These are phyloP conservation scores for Vaccinium darrowii DNA, from an alignment of 148 eudicot species.

Conservation along the genomic window DNA sequence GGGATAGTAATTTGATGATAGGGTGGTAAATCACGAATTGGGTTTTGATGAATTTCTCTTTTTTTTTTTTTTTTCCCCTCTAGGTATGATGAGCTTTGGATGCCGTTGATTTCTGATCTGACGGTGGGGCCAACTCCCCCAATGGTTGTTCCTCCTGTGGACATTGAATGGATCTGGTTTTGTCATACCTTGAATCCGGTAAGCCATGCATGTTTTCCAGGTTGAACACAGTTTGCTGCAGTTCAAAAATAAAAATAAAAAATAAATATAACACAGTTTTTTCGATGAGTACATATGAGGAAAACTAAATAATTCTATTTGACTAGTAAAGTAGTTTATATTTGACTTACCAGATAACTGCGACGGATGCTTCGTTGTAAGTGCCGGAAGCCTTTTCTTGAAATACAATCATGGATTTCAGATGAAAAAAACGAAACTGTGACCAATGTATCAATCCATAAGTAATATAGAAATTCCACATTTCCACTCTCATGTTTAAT, in stretches of 20 bases:
- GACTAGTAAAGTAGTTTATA: background rate
- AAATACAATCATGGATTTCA: too few species aligned
- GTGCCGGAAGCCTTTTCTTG: too few species aligned
- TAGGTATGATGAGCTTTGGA: conserved; percentile 92
- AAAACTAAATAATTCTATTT: background rate
- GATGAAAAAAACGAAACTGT: too few species aligned
- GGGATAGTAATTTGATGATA: background rate
- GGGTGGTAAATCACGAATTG: background rate
- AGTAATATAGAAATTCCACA: background rate
- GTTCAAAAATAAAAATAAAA: too few species aligned
- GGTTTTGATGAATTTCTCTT: background rate
- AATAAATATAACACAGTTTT: background rate
- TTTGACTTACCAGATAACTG: background rate
- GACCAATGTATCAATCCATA: background rate
- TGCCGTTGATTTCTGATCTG: conserved; percentile 84
- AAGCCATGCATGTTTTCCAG: conserved; percentile 18
- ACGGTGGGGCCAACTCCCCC: conserved; percentile 49
- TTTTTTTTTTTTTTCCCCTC: conserved; percentile 6
- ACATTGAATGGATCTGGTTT: conserved; percentile 95
- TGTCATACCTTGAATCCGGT: conserved; percentile 92
- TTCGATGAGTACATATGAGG: background rate
- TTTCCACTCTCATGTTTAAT: background rate
- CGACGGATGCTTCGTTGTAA: too few species aligned
- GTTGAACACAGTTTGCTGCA: conserved; percentile 3
- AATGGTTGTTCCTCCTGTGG: conserved; percentile 78